Percentiles rank a stretch among this genome's conserved stretches.
Evolutionary conservation across 2,329 filamentous ascomycete species (phyloP).

Genomic region (Colletotrichum endophyticum): DNA sequence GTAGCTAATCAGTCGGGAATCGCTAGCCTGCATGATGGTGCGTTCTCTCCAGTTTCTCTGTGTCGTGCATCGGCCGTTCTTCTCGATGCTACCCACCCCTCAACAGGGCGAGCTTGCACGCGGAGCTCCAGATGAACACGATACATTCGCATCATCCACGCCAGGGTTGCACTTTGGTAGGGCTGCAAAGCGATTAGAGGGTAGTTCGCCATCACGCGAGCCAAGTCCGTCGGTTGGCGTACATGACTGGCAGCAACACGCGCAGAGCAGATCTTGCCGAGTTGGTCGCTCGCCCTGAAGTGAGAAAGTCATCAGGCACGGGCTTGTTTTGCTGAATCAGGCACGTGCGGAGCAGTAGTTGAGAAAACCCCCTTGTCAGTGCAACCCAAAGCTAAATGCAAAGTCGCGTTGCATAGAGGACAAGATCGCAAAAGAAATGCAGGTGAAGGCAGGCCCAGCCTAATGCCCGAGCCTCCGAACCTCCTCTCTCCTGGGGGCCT

Average conservation of each 20-base stretch:
- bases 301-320: conserved; percentile 5
- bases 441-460: background rate
- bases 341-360: conserved; percentile 4
- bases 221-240: background rate
- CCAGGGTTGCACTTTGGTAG: background rate
- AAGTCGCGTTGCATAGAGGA: background rate
- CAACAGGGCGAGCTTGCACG: background rate
- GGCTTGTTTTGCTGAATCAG: background rate
- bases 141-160: background rate
- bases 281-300: background rate
- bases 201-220: background rate
- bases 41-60: background rate
- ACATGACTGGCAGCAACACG: background rate
- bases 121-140: background rate
- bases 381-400: background rate
- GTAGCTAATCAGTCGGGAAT: background rate
- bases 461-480: background rate
- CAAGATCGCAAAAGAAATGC: background rate
- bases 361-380: background rate
- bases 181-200: background rate
- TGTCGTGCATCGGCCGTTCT: background rate
- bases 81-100: background rate
- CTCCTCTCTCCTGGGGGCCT: background rate
- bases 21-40: background rate
- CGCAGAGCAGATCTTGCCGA: conserved; percentile 10